phyloP scores from a whole-genome alignment of 1,284 basidiomycete species.

The Moesziomyces antarcticus region DNA sequence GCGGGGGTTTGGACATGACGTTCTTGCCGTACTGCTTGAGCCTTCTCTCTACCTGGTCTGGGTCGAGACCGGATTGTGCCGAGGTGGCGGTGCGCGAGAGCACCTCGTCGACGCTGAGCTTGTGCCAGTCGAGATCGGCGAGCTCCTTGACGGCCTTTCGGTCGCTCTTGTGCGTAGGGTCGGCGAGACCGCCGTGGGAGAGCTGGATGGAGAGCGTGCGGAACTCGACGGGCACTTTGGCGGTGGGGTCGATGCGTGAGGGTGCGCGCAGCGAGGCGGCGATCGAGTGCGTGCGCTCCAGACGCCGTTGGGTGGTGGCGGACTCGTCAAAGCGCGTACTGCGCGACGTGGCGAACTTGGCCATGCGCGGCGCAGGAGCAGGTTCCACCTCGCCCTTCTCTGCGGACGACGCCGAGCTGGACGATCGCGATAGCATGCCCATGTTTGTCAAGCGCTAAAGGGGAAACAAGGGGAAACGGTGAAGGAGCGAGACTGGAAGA shows the following conservation, averaged over 20 bases:
- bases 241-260: conserved; percentile 24
- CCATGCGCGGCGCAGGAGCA: conserved; percentile 5
- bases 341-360: conserved; percentile 9
- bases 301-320: conserved; percentile 6
- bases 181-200: conserved; percentile 45
- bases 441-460: background rate
- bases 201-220: conserved; percentile 57
- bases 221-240: conserved; percentile 54
- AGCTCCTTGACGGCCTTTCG: conserved; percentile 31
- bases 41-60: conserved; percentile 71
- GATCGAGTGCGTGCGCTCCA: conserved; percentile 38
- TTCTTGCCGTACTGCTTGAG: conserved; percentile 71
- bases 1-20: conserved; percentile 71
- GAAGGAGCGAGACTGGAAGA: too few relatives aligned
- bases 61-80: conserved; percentile 70
- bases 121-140: conserved; percentile 73
- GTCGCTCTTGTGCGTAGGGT: conserved; percentile 21
- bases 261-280: conserved; percentile 21
- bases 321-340: conserved; percentile 27
- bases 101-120: conserved; percentile 71
- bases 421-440: conserved; percentile 9
- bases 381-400: conserved; percentile 18
- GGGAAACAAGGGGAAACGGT: too few relatives aligned
- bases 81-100: conserved; percentile 72
- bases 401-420: conserved; percentile 7